phyloP scores from a whole-genome alignment of 257 asterid species.

The Handroanthus guayacan region DNA sequence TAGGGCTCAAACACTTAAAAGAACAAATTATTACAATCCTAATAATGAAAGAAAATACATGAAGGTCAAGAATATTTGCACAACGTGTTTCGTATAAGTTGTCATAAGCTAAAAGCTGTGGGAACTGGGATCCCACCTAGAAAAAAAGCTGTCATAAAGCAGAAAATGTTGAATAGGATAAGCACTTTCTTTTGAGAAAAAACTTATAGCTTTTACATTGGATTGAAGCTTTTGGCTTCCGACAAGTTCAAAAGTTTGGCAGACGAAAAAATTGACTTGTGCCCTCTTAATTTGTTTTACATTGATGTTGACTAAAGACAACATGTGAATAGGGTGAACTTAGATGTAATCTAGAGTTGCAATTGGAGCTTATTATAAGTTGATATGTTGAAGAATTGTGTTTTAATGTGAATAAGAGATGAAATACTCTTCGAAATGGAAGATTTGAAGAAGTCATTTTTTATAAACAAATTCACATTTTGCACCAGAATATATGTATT shows the following conservation, averaged over 20 bases:
- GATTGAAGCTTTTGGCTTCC: conserved; percentile 4
- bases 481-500: too few species aligned
- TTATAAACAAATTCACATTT: too few species aligned
- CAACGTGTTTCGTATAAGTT: conserved; percentile 11
- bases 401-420: too few species aligned
- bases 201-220: conserved; percentile 5
- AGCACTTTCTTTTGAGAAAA: neutral
- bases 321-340: neutral
- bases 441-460: too few species aligned
- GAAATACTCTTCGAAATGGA: too few species aligned
- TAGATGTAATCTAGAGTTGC: too few species aligned
- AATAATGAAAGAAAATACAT: neutral
- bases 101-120: conserved; percentile 35
- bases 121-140: conserved; percentile 41
- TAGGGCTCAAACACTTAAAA: neutral
- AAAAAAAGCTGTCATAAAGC: conserved; percentile 19
- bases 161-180: neutral
- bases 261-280: conserved; percentile 28
- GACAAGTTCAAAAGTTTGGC: conserved; percentile 33
- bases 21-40: neutral
- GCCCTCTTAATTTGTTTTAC: neutral
- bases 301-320: conserved; percentile 20
- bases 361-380: too few species aligned
- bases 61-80: conserved; percentile 22
- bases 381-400: too few species aligned